Conservation (phyloP, 352 stramenopile genomes). For the Globisporangium orthogonon region DNA sequence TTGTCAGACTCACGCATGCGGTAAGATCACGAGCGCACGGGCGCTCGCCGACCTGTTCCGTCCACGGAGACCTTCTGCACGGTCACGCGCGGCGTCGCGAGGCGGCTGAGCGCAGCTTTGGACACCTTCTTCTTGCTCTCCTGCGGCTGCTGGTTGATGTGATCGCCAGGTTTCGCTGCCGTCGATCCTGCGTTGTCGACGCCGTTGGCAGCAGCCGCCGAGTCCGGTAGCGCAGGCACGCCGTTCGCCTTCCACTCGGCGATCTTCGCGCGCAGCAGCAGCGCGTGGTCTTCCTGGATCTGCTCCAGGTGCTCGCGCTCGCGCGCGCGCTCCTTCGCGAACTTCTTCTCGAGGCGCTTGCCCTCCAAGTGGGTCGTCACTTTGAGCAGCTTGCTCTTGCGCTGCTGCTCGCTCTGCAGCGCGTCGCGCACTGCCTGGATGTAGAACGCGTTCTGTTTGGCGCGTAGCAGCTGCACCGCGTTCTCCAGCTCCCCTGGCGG, state of each 20-base stretch:
- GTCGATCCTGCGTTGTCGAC: too few species aligned
- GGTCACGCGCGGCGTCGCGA: slow-evolving; percentile 24
- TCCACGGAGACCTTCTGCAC: slow-evolving; percentile 11
- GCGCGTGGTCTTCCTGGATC: slow-evolving; percentile 52
- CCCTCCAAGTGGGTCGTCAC: slow-evolving; percentile 30
- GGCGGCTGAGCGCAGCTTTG: slow-evolving; percentile 35
- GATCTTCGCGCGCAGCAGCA: slow-evolving; percentile 45
- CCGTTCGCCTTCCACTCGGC: slow-evolving; percentile 42
- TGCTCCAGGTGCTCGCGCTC: slow-evolving; percentile 48
- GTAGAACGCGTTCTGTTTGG: slow-evolving; percentile 29
- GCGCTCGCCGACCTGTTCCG: neutral
- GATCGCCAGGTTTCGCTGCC: too few species aligned
- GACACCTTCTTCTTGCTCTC: slow-evolving; percentile 25
- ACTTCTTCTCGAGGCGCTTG: slow-evolving; percentile 47
- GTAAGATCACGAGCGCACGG: neutral
- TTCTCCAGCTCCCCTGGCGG: slow-evolving; percentile 1
- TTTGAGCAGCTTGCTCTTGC: slow-evolving; percentile 33
- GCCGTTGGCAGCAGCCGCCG: neutral
- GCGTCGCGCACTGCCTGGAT: slow-evolving; percentile 47
- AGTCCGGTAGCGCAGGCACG: slow-evolving; percentile 1
- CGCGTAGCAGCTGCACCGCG: slow-evolving; percentile 4
- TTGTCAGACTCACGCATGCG: neutral
- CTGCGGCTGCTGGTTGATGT: too few species aligned
- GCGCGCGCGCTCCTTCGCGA: slow-evolving; percentile 31
- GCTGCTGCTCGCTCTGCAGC: slow-evolving; percentile 43